phyloP scores from a whole-genome alignment of 768 basidiomycete species.

The Cystobasidium tubakii region DNA sequence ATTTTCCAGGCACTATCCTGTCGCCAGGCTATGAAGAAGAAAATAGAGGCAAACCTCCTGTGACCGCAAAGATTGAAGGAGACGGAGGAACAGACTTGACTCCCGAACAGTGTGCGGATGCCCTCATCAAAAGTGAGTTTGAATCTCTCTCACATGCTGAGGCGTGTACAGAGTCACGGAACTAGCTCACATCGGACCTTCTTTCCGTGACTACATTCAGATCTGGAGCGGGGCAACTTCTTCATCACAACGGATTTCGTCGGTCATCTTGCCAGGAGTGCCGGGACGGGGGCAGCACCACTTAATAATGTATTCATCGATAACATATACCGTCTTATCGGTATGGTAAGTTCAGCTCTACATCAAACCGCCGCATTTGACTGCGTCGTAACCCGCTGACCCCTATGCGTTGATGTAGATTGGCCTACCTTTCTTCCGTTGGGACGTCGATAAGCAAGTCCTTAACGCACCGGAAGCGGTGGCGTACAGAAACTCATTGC shows the following conservation, averaged over 20 bases:
- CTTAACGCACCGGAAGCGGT: neutral
- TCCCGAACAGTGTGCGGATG: constrained; percentile 61
- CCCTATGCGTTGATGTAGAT: neutral
- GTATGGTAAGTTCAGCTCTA: neutral
- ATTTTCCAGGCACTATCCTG: constrained; percentile 74
- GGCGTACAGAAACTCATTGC: neutral
- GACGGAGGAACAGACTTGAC: constrained; percentile 65
- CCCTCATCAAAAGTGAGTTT: constrained; percentile 58
- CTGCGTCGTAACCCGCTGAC: too few species aligned
- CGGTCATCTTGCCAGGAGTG: constrained; percentile 62
- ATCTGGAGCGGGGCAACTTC: constrained; percentile 63
- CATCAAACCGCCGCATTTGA: too few species aligned
- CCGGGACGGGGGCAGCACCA: constrained; percentile 62
- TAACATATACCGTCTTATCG: neutral
- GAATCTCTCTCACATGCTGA: neutral
- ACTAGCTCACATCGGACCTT: neutral
- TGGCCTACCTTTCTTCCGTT: neutral
- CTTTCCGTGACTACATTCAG: constrained; percentile 49
- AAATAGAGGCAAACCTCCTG: constrained; percentile 67
- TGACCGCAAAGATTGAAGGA: constrained; percentile 71
- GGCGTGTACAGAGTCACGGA: too few species aligned
- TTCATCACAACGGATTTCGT: constrained; percentile 72
- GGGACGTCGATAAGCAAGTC: constrained; percentile 3
- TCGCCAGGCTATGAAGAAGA: constrained; percentile 71
- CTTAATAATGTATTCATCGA: neutral